phyloP scores from a whole-genome alignment of 805 yeast species.

The Saccharomycopsis schoenii region DNA sequence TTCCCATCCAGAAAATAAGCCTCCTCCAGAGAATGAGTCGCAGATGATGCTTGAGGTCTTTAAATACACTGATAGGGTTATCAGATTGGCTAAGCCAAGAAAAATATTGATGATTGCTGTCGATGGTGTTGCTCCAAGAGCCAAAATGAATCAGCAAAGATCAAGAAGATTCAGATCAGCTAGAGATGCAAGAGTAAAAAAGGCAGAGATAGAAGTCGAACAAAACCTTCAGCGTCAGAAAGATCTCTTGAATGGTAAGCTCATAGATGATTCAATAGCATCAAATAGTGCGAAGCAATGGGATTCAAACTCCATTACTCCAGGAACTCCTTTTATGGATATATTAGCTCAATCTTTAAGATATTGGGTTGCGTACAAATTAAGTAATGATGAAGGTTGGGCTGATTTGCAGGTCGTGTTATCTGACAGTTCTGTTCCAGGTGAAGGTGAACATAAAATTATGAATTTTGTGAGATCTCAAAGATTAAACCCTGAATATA shows the following conservation, averaged over 20 bases:
- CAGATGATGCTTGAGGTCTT: constrained; percentile 94
- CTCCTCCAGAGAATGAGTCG: constrained; percentile 93
- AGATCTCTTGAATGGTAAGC: constrained; percentile 48
- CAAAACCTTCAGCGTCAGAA: constrained; percentile 35
- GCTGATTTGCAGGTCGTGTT: constrained; percentile 77
- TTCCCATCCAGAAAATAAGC: constrained; percentile 94
- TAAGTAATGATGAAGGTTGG: constrained; percentile 91
- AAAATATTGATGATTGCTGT: constrained; percentile 91
- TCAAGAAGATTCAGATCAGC: constrained; percentile 90
- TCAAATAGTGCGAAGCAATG: constrained; percentile 54
- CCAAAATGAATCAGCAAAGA: constrained; percentile 95
- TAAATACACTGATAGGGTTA: constrained; percentile 83
- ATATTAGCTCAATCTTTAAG: constrained; percentile 70
- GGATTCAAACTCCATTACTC: constrained; percentile 96
- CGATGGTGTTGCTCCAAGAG: constrained; percentile 98
- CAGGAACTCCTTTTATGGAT: constrained; percentile 98
- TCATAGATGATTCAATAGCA: constrained; percentile 65
- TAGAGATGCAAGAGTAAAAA: constrained; percentile 73
- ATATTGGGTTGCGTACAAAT: constrained; percentile 88
- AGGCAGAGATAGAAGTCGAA: constrained; percentile 51
- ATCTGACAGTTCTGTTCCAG: constrained; percentile 95
- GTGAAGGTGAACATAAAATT: constrained; percentile 98
- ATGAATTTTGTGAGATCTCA: constrained; percentile 93
- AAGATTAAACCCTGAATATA: constrained; percentile 73
- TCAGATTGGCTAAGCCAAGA: constrained; percentile 91